Evolutionary conservation across 495 filamentous ascomycete species (phyloP).

Genomic region (Cercophora scortea): DNA sequence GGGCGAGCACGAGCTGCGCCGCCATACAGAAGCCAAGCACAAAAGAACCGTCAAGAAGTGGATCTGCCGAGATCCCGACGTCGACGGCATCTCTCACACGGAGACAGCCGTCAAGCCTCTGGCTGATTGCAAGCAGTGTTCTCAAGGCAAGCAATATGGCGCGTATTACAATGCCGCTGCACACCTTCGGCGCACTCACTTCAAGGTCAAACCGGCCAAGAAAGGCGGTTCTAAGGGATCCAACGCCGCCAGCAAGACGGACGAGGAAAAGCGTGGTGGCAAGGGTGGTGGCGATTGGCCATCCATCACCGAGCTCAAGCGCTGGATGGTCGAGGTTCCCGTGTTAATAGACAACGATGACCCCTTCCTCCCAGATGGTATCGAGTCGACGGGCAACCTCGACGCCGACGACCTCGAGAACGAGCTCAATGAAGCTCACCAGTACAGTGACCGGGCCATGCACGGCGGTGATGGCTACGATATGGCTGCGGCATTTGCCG

Average conservation of each 20-base stretch:
- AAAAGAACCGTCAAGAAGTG: conserved; percentile 66
- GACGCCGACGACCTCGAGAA: conserved; percentile 28
- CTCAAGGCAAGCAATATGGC: conserved; percentile 68
- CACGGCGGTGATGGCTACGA: conserved; percentile 15
- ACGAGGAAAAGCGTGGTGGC: conserved; percentile 60
- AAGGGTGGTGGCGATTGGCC: conserved; percentile 80
- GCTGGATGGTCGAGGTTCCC: conserved; percentile 70
- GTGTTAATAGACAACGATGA: conserved; percentile 29
- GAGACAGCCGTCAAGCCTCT: conserved; percentile 55
- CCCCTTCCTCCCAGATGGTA: conserved; percentile 15
- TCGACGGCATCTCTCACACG: conserved; percentile 24
- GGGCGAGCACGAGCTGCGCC: conserved; percentile 85
- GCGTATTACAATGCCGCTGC: conserved; percentile 96
- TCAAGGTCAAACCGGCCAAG: conserved; percentile 43
- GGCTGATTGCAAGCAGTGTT: conserved; percentile 82
- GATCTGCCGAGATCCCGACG: conserved; percentile 50
- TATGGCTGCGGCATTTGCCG: conserved; percentile 16
- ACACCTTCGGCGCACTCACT: conserved; percentile 84
- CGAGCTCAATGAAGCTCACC: conserved; percentile 7
- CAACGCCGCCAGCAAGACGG: conserved; percentile 21
- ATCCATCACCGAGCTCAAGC: conserved; percentile 70
- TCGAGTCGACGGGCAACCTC: conserved; percentile 12
- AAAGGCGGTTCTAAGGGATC: conserved; percentile 29
- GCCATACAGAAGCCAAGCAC: conserved; percentile 79
- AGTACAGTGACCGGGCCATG: conserved; percentile 4